These are phyloP conservation scores for Halophytophthora batemanensis DNA, from an alignment of 352 stramenopile genomes.

Conservation along the genomic window DNA sequence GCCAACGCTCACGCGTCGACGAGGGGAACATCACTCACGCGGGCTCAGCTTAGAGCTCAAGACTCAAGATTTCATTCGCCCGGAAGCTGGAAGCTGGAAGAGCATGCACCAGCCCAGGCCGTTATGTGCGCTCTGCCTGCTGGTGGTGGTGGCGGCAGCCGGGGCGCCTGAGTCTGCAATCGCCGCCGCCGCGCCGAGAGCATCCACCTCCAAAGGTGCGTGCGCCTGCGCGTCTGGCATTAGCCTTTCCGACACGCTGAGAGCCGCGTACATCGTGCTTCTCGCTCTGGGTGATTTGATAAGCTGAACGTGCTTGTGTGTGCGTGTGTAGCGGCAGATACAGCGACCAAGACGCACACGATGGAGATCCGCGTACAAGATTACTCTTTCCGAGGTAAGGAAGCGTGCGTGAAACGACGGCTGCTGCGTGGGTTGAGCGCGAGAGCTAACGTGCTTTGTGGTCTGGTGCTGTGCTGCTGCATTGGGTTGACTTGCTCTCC, in stretches of 20 bases:
- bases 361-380: constrained; percentile 67
- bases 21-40: too few relatives aligned
- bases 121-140: constrained; percentile 24
- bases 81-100: not conserved
- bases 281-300: constrained; percentile 3
- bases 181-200: constrained; percentile 14
- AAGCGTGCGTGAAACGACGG: not conserved
- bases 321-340: constrained; percentile 4
- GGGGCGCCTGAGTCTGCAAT: constrained; percentile 20
- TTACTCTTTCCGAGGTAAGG: constrained; percentile 62
- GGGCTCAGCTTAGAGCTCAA: too few relatives aligned
- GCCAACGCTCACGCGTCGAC: too few relatives aligned
- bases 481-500: constrained; percentile 17
- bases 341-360: constrained; percentile 21
- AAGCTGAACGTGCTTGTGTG: constrained; percentile 1
- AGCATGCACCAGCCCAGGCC: constrained; percentile 17
- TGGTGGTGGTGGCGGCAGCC: constrained; percentile 18
- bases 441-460: constrained; percentile 3
- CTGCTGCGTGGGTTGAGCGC: constrained; percentile 11
- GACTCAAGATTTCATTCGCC: too few relatives aligned
- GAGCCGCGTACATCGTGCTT: not conserved
- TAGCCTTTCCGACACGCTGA: too few relatives aligned
- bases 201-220: too few relatives aligned
- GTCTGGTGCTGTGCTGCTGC: not conserved
- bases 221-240: too few relatives aligned